These are phyloP conservation scores for Oehlia diaphana DNA, from an alignment of 192 early-diverging fungal species.

Conservation along the genomic window DNA sequence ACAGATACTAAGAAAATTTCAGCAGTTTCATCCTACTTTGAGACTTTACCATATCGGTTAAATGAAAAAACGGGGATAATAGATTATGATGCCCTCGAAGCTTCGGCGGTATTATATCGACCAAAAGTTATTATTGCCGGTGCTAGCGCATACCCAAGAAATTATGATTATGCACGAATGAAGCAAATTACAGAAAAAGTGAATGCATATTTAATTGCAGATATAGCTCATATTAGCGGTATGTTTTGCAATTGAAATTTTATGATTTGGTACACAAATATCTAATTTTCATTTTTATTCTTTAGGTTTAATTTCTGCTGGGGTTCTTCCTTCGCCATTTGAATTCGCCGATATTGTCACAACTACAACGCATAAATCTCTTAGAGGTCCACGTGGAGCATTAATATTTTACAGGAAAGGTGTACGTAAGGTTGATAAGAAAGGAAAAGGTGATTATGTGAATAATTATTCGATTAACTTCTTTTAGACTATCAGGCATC, in stretches of 20 bases:
- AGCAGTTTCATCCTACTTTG: constrained; percentile 91
- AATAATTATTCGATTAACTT: neutral
- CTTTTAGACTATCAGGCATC: neutral
- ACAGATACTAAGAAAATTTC: constrained; percentile 97
- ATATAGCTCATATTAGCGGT: constrained; percentile 96
- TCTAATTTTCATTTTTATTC: constrained; percentile 6
- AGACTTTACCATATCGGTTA: constrained; percentile 93
- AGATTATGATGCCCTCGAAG: constrained; percentile 88
- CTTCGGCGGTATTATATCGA: constrained; percentile 79
- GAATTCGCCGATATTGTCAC: constrained; percentile 95
- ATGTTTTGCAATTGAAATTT: neutral
- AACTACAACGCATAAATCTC: constrained; percentile 98
- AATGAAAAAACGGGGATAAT: constrained; percentile 88
- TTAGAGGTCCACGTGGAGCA: constrained; percentile 96
- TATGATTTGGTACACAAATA: neutral
- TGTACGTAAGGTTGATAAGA: constrained; percentile 83
- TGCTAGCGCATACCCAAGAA: constrained; percentile 91
- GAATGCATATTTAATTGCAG: constrained; percentile 91
- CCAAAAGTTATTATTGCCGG: constrained; percentile 98
- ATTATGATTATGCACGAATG: constrained; percentile 91
- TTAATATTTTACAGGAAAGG: constrained; percentile 99
- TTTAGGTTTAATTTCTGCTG: constrained; percentile 82
- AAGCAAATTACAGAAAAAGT: constrained; percentile 80
- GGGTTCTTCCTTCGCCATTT: constrained; percentile 86
- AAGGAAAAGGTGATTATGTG: constrained; percentile 67